Conservation (phyloP, 306 rosid genomes). For the Quercus engelmannii region DNA sequence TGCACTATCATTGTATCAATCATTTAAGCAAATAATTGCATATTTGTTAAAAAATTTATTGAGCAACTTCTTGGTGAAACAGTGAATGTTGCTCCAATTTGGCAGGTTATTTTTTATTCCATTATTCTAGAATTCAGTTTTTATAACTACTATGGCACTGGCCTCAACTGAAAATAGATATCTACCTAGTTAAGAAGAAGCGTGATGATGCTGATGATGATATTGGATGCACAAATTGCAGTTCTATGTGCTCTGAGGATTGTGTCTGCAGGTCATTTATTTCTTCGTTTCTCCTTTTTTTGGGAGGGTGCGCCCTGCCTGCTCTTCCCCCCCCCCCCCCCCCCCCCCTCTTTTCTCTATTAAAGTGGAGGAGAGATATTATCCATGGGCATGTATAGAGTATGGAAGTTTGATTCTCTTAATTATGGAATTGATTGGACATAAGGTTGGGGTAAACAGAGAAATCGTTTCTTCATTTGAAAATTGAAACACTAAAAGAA, state of each 20-base stretch:
- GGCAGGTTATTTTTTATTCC: neutral
- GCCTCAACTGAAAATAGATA: slow-evolving; percentile 61
- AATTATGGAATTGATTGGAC: no score
- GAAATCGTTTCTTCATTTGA: neutral
- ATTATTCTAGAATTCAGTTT: neutral
- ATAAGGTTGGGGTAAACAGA: neutral
- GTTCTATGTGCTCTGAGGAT: slow-evolving; percentile 59
- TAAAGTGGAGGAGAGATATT: no score
- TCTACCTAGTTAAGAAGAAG: slow-evolving; percentile 83
- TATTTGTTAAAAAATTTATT: slow-evolving; percentile 11
- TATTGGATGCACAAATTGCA: slow-evolving; percentile 72
- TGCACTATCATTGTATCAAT: neutral
- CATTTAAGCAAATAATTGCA: neutral
- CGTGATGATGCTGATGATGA: slow-evolving; percentile 67
- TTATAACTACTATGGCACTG: slow-evolving; percentile 12
- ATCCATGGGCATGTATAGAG: no score
- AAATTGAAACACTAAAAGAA: no score
- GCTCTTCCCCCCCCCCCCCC: no score
- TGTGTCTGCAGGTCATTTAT: slow-evolving; percentile 82
- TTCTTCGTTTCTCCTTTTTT: slow-evolving; percentile 7
- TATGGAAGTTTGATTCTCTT: no score
- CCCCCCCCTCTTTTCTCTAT: no score
- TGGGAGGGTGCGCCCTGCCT: neutral
- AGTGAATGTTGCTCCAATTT: neutral
- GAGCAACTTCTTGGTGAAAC: slow-evolving; percentile 2